Conservation (phyloP, 176 grass and related monocot genomes). For the Carex kokanica region DNA sequence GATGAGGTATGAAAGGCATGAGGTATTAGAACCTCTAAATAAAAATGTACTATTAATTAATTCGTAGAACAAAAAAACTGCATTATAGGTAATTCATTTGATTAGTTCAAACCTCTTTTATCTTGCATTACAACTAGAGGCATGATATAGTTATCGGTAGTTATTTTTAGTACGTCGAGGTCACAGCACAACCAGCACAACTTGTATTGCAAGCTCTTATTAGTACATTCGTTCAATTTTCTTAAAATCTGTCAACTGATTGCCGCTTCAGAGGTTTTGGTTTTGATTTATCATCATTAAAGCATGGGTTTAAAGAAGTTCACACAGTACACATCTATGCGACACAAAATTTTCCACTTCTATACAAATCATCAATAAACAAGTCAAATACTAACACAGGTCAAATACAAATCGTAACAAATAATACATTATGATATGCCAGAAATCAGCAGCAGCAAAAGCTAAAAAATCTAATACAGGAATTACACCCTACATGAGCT, state of each 20-base stretch:
- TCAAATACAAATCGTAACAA: background rate
- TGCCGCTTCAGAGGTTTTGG: background rate
- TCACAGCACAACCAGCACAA: background rate
- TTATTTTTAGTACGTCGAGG: background rate
- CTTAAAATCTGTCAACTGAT: background rate
- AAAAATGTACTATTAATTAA: background rate
- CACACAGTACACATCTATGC: background rate
- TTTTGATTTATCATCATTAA: background rate
- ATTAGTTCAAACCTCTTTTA: too few relatives aligned
- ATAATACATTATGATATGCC: background rate
- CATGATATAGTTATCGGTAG: too few relatives aligned
- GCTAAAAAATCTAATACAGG: background rate
- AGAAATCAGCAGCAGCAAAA: background rate
- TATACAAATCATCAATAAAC: background rate
- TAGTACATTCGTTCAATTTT: background rate
- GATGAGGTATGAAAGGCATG: too few relatives aligned
- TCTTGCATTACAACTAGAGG: too few relatives aligned
- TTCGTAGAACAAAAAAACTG: background rate
- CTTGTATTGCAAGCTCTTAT: background rate
- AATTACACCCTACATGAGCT: conserved; percentile 9
- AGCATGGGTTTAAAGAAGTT: background rate
- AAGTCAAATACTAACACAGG: background rate
- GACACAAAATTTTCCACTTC: background rate
- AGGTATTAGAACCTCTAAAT: too few relatives aligned
- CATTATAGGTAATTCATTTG: background rate